Evolutionary conservation across 768 basidiomycete species (phyloP).

Genomic region (Megacollybia marginata): DNA sequence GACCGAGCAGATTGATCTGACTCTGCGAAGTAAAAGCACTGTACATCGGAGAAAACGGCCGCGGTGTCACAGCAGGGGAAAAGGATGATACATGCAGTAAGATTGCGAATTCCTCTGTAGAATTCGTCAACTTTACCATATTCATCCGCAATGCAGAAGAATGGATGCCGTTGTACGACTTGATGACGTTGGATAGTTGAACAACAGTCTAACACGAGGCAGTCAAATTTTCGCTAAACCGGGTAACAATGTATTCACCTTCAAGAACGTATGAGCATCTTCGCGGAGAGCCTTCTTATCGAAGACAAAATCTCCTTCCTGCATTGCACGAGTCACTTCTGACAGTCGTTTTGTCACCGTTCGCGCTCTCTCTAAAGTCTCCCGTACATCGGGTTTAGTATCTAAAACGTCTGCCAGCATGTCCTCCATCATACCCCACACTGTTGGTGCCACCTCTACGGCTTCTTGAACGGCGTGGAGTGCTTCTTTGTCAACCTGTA

Average conservation of each 20-base stretch:
- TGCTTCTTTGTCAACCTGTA: constrained; percentile 70
- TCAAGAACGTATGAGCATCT: constrained; percentile 75
- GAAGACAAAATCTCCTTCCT: constrained; percentile 43
- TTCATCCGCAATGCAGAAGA: constrained; percentile 56
- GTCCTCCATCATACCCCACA: constrained; percentile 79
- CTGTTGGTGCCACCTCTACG: constrained; percentile 69
- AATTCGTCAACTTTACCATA: constrained; percentile 71
- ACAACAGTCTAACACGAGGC: constrained; percentile 53
- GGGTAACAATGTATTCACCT: constrained; percentile 34
- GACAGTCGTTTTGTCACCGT: constrained; percentile 56
- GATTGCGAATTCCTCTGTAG: constrained; percentile 83
- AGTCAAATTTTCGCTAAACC: background rate
- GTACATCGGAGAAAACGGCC: constrained; percentile 57
- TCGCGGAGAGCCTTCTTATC: constrained; percentile 64
- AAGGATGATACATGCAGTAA: constrained; percentile 81
- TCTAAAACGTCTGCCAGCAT: constrained; percentile 44
- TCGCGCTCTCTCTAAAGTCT: constrained; percentile 55
- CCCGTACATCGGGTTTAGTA: constrained; percentile 36
- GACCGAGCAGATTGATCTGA: constrained; percentile 8
- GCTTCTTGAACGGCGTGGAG: constrained; percentile 73
- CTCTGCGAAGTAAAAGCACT: constrained; percentile 19
- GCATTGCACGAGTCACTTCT: constrained; percentile 49
- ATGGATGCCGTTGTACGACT: constrained; percentile 52
- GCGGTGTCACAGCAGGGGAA: constrained; percentile 42
- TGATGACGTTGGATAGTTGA: constrained; percentile 67